Conservation (phyloP, 1,284 basidiomycete species). For the Peniophora sp. region DNA sequence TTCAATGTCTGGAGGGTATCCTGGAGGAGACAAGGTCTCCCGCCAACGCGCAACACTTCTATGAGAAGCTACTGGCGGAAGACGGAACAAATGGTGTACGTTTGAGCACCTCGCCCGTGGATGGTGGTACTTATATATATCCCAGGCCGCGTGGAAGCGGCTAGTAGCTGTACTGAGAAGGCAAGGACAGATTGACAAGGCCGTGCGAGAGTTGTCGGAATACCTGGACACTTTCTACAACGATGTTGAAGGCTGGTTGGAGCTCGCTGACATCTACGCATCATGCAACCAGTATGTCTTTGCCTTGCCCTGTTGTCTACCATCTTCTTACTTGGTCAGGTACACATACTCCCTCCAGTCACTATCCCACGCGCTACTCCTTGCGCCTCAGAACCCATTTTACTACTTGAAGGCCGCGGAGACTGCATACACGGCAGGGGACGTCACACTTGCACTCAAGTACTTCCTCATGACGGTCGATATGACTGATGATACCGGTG, state of each 20-base stretch:
- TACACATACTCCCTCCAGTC: slow-evolving; percentile 66
- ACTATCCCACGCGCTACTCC: slow-evolving; percentile 73
- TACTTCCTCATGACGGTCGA: slow-evolving; percentile 79
- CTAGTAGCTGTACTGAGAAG: slow-evolving; percentile 66
- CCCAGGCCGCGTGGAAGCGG: slow-evolving; percentile 77
- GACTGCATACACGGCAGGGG: slow-evolving; percentile 74
- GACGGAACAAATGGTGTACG: slow-evolving; percentile 63
- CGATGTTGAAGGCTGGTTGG: slow-evolving; percentile 88
- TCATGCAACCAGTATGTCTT: slow-evolving; percentile 64
- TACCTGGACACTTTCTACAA: slow-evolving; percentile 92
- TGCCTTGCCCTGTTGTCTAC: not conserved
- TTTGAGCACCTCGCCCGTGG: not conserved
- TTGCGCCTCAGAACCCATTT: slow-evolving; percentile 82
- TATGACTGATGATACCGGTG: slow-evolving; percentile 62
- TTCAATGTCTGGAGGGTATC: slow-evolving; percentile 80
- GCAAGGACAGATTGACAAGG: slow-evolving; percentile 52
- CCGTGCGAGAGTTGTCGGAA: slow-evolving; percentile 68
- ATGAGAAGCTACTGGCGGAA: slow-evolving; percentile 56
- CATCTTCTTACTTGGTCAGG: slow-evolving; percentile 22
- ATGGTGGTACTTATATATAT: not conserved
- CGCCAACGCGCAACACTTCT: slow-evolving; percentile 59
- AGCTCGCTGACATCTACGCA: slow-evolving; percentile 86
- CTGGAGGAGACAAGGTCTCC: slow-evolving; percentile 73
- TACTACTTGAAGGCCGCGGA: slow-evolving; percentile 80
- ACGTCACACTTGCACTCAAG: slow-evolving; percentile 74